Base-by-base conservation (phyloP, 176 grass and related monocot genomes). In the Puya raimondii region DNA sequence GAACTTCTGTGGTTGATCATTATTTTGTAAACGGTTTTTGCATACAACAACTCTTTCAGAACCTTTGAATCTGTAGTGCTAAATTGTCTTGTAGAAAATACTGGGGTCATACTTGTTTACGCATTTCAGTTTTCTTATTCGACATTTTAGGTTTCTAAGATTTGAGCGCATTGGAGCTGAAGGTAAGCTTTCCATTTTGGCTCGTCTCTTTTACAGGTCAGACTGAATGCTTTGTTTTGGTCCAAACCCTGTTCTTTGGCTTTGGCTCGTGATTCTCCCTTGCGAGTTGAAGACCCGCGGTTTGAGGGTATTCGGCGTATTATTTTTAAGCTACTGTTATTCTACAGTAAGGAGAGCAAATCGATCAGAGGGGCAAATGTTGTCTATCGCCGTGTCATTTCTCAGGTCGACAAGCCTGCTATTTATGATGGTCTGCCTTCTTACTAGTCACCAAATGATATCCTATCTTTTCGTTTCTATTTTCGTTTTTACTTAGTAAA, bases 281-380 rank as follows among this genome's bases (percentile, higher is more conserved):
- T 82, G 58, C 90, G 89, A 86, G 80, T 77, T 0, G 80, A 82
- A 81, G 94, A 99, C 53, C 94, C 94, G 64, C 70, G 84, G 2
- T 99, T 65, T 66, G 53, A 85, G 52, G 89, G 89, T 9, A 86
- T 99, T 66, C 86, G 83, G 64, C 87, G 61, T 12, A 50, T 99
- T 48, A 78, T 99, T 47, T 57, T 93, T n/a, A 99, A 80, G 25
- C 64, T 99, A 58, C 15, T 99, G 64, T 58, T 99, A 50, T 99
- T 99, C 80, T 99, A 99, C 72, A 93, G 94, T 82, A 90, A 93
- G 72, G 87, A 99, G 84, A 99, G 89, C 89, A 99, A 86, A 72
- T 80, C 94, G 29, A 88, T 99, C 57, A 86, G 89, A 88, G 94
- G 89, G 48, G 89, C 94, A 82, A 93, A 88, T 90, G 72, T 81